These are phyloP conservation scores for Globisporangium cystogenes DNA, from an alignment of 352 stramenopile species.

Conservation along the genomic window DNA sequence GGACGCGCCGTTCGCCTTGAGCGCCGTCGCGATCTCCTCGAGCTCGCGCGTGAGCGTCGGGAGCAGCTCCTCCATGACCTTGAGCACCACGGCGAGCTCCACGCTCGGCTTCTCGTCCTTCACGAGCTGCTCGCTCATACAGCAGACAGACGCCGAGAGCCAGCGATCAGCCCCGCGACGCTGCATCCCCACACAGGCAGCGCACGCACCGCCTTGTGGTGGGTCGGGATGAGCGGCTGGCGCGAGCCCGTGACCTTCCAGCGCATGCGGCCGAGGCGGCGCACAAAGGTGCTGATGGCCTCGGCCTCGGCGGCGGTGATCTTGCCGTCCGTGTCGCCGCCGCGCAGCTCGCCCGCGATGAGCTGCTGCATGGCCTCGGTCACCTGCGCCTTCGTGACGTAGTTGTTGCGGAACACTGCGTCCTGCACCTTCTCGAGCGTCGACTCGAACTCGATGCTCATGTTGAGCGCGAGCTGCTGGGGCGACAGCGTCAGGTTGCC, in stretches of 20 bases:
- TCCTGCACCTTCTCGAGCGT: slow-evolving; percentile 80
- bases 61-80: slow-evolving; percentile 72
- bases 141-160: not conserved
- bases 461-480: slow-evolving; percentile 70
- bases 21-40: slow-evolving; percentile 39
- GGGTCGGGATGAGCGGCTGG: slow-evolving; percentile 53
- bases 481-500: slow-evolving; percentile 43
- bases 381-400: slow-evolving; percentile 76
- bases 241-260: slow-evolving; percentile 81
- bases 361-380: slow-evolving; percentile 63
- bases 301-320: slow-evolving; percentile 63
- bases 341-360: slow-evolving; percentile 44
- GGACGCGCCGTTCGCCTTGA: slow-evolving; percentile 12
- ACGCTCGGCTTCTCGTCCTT: slow-evolving; percentile 64
- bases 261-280: slow-evolving; percentile 58
- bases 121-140: slow-evolving; percentile 21
- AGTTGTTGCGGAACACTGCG: slow-evolving; percentile 80
- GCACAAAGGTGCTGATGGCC: slow-evolving; percentile 65
- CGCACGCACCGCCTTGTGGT: slow-evolving; percentile 27
- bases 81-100: slow-evolving; percentile 41
- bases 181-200: too few relatives aligned
- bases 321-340: slow-evolving; percentile 37
- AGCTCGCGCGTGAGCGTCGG: slow-evolving; percentile 67
- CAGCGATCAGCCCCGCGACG: too few relatives aligned
- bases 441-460: slow-evolving; percentile 79